Conservation (phyloP, 2,329 filamentous ascomycete species). For the Sarocladiaceae sp. region DNA sequence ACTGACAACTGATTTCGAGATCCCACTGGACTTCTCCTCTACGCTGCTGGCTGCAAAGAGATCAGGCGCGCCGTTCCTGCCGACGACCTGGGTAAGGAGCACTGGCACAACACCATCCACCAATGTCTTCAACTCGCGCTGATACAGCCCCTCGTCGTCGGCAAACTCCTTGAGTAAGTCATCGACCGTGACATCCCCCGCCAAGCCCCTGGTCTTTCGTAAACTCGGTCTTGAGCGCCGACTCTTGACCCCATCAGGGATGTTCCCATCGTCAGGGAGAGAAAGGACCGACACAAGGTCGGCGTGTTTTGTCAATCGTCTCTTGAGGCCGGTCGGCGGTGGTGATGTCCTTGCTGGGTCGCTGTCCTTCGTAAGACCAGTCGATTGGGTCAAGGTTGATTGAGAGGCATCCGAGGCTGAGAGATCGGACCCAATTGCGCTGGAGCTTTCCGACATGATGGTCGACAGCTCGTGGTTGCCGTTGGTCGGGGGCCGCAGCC, state of each 20-base stretch:
- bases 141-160: constrained; percentile 81
- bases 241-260: constrained; percentile 57
- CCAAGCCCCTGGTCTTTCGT: constrained; percentile 62
- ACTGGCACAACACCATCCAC: constrained; percentile 95
- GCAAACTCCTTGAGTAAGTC: constrained; percentile 76
- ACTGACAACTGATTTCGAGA: constrained; percentile 82
- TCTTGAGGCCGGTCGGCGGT: constrained; percentile 51
- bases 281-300: constrained; percentile 93
- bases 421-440: constrained; percentile 41
- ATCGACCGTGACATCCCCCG: constrained; percentile 61
- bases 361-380: constrained; percentile 40
- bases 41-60: constrained; percentile 56
- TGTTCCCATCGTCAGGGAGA: constrained; percentile 50
- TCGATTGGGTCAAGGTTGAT: constrained; percentile 48
- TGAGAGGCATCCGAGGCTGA: constrained; percentile 39
- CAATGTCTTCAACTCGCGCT: constrained; percentile 82
- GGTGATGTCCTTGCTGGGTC: constrained; percentile 20
- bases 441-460: constrained; percentile 46
- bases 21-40: constrained; percentile 47
- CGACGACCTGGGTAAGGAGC: constrained; percentile 75
- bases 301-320: constrained; percentile 81
- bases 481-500: constrained; percentile 43
- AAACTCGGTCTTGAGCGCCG: constrained; percentile 73
- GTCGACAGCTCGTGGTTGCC: constrained; percentile 52
- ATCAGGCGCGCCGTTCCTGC: constrained; percentile 53